Conservation (phyloP, 805 yeast species). For the Candida suzukii region DNA sequence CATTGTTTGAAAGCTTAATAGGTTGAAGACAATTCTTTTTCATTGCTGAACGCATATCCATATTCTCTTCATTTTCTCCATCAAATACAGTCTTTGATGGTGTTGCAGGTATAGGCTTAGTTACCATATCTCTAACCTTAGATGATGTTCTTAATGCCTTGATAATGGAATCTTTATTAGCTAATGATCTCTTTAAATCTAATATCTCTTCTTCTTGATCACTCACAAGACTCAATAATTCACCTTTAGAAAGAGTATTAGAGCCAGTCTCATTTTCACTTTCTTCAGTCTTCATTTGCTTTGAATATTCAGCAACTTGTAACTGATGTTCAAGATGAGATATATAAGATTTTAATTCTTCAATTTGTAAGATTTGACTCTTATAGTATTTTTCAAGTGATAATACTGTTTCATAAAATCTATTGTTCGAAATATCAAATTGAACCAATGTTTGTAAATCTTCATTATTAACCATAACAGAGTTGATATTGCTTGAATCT, state of each 20-base stretch:
- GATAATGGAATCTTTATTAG: conserved; percentile 74
- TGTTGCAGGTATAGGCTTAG: not conserved
- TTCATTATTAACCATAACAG: conserved; percentile 50
- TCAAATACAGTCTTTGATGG: not conserved
- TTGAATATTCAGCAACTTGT: conserved; percentile 12
- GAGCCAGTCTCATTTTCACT: not conserved
- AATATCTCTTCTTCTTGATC: conserved; percentile 64
- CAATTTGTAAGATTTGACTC: conserved; percentile 42
- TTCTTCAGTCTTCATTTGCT: not conserved
- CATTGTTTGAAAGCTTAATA: no score
- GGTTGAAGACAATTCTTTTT: not conserved
- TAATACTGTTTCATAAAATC: conserved; percentile 33
- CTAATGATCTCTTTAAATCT: conserved; percentile 53
- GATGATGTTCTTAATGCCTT: conserved; percentile 63
- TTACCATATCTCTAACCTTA: conserved; percentile 40
- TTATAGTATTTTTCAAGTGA: conserved; percentile 43
- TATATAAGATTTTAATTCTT: conserved; percentile 55
- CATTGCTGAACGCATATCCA: not conserved
- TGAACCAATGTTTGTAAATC: conserved; percentile 53
- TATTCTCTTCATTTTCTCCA: not conserved
- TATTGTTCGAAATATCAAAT: conserved; percentile 18
- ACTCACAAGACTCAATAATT: conserved; percentile 26
- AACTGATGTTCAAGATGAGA: conserved; percentile 52
- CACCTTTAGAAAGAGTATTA: not conserved
- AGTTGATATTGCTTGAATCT: conserved; percentile 30